These are phyloP conservation scores for Daldinia eschscholtzii DNA, from an alignment of 2,329 filamentous ascomycete genomes.

Conservation along the genomic window DNA sequence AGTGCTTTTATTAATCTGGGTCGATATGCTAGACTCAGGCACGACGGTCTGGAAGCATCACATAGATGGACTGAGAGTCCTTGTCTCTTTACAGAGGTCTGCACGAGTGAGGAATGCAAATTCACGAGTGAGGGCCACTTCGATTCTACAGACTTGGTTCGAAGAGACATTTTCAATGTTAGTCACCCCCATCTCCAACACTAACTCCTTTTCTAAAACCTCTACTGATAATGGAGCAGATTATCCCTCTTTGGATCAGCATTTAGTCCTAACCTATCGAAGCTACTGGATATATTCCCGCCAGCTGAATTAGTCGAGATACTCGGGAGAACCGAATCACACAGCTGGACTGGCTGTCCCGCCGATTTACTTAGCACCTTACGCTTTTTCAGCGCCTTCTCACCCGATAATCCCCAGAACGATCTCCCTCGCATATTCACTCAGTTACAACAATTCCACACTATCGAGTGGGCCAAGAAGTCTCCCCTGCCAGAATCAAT, in stretches of 20 bases:
- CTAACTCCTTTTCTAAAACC: not conserved
- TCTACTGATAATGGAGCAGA: not conserved
- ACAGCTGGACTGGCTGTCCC: not conserved
- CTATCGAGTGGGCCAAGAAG: slow-evolving; percentile 1
- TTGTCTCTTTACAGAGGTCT: not conserved
- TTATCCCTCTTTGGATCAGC: not conserved
- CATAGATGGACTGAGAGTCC: not conserved
- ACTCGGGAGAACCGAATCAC: slow-evolving; percentile 10
- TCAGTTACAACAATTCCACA: slow-evolving; percentile 12
- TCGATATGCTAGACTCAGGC: not conserved
- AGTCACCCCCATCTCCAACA: not conserved
- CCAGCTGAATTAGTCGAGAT: slow-evolving; percentile 10
- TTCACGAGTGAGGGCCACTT: not conserved
- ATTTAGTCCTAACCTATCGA: not conserved
- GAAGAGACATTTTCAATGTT: not conserved
- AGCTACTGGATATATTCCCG: slow-evolving; percentile 11
- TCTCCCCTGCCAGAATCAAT: slow-evolving; percentile 2
- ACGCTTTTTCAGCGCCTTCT: not conserved
- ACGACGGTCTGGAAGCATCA: not conserved
- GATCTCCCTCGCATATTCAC: slow-evolving; percentile 7
- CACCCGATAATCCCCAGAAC: not conserved
- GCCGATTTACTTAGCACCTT: not conserved
- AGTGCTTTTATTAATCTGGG: not conserved
- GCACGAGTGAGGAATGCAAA: not conserved
- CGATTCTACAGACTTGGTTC: not conserved